Evolutionary conservation across 2,329 filamentous ascomycete genomes (phyloP).

Genomic region (Ploettnerulaceae sp.): DNA sequence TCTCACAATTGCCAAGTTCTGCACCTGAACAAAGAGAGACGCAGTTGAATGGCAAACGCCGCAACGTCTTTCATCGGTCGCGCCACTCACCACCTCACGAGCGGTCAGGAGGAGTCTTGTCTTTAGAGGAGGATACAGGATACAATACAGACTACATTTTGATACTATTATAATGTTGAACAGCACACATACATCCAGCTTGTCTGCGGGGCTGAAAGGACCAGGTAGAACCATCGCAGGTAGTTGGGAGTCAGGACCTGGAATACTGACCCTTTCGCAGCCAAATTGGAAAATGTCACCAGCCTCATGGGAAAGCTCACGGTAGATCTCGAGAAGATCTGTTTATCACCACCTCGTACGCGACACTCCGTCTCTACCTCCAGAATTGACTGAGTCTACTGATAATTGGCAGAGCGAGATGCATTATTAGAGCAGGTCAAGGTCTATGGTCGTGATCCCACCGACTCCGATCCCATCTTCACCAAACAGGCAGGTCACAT

Average conservation of each 20-base stretch:
- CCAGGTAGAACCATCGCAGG: conserved; percentile 18
- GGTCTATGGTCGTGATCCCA: conserved; percentile 67
- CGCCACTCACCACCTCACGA: too few species aligned
- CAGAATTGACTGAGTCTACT: too few species aligned
- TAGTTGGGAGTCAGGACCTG: not conserved
- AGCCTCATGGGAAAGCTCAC: conserved; percentile 57
- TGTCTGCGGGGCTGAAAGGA: conserved; percentile 23
- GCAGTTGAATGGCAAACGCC: too few species aligned
- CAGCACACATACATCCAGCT: conserved; percentile 20
- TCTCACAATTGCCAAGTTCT: too few species aligned
- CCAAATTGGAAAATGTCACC: conserved; percentile 64
- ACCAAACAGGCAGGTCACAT: conserved; percentile 58
- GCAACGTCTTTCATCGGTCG: too few species aligned
- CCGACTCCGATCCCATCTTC: conserved; percentile 76
- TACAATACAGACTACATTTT: not conserved
- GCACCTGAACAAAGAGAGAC: too few species aligned
- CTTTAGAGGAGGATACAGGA: too few species aligned
- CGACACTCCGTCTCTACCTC: not conserved
- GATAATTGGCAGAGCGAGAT: conserved; percentile 52
- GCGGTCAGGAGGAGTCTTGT: too few species aligned
- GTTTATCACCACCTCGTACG: conserved; percentile 57
- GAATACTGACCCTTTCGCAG: conserved; percentile 38
- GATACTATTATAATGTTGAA: conserved; percentile 15
- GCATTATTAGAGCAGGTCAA: conserved; percentile 66
- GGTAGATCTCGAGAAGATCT: conserved; percentile 55